Base-by-base conservation (phyloP, 192 early-diverging fungal genomes). In the Backusella psychrophila region DNA sequence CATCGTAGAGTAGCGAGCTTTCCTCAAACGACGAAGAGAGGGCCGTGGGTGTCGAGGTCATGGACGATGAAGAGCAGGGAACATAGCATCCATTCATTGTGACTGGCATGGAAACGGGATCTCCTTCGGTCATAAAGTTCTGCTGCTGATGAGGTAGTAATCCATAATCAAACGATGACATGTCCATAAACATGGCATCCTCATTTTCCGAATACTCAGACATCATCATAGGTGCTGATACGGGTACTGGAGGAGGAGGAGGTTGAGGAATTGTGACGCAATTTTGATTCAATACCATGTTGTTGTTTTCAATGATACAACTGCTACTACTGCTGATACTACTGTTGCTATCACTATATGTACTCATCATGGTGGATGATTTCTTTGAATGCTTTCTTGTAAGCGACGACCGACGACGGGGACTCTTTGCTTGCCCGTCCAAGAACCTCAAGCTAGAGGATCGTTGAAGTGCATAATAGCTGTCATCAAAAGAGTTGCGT, bases 391-490 rank as follows among this genome's bases (percentile, higher is more conserved):
- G 19, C 0, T 39, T 46, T 26, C 70, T 39, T 4, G 72, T 38
- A 8, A 74, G 12, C 7, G 72, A 56, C 0, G 56, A 74, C 39
- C 72, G 41, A 11, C 46, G 52, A n/a, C 74, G 74, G 1, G 63
- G 34, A 19, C 34, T 75, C 31, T 52, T 35, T 19, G 74, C 29
- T 5, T 41, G 59, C 0, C 74, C 74, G 4, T 75, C 74, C 11
- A 75, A 21, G 31, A 75, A 75, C 21, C 74, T 36, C 12, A 73
- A 12, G 17, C 52, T 73, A 6, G 72, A 53, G 0, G 39, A 72
- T 46, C 46, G 29, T 35, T 35, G 49, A 63, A 29, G 34, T 44
- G 72, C 31, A 23, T 63, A 36, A n/a, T 42, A 35, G 66, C 29
- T 69, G 68, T 39, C n/a, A 36, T 38, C 68, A 69, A 69, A 12